Conservation (phyloP, 1,284 basidiomycete species). For the Malassezia japonica region DNA sequence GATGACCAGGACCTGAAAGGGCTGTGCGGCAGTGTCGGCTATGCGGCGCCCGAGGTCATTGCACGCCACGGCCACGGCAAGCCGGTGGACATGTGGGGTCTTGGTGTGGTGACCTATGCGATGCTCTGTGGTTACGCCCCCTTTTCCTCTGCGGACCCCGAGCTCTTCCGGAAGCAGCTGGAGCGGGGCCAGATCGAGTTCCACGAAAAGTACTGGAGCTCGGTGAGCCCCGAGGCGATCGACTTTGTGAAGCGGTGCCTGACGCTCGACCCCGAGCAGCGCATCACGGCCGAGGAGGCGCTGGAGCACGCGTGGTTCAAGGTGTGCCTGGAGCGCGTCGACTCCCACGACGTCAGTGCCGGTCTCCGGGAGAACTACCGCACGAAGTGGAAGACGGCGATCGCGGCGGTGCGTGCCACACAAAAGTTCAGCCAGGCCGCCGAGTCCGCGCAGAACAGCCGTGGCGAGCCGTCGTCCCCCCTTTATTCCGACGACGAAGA, state of each 20-base stretch:
- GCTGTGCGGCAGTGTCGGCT: conserved; percentile 82
- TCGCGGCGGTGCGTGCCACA: conserved; percentile 43
- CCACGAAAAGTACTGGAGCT: conserved; percentile 78
- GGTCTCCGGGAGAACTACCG: conserved; percentile 48
- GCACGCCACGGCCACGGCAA: conserved; percentile 74
- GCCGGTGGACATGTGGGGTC: conserved; percentile 85
- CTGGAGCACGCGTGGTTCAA: conserved; percentile 52
- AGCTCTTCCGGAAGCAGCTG: conserved; percentile 69
- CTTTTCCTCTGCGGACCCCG: conserved; percentile 73
- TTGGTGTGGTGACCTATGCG: conserved; percentile 79
- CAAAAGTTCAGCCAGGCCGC: conserved; percentile 32
- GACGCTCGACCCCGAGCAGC: conserved; percentile 61
- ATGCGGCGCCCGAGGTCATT: conserved; percentile 79
- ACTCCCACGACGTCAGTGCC: conserved; percentile 24
- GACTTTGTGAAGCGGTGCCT: conserved; percentile 69
- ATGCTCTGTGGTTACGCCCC: conserved; percentile 54
- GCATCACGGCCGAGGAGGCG: conserved; percentile 68
- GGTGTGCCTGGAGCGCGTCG: conserved; percentile 18
- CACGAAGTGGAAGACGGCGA: conserved; percentile 42
- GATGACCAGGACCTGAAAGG: conserved; percentile 68
- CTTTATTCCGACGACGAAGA: conserved; percentile 16
- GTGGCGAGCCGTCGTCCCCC: conserved; percentile 9
- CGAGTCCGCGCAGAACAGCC: conserved; percentile 1
- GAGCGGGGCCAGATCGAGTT: conserved; percentile 74
- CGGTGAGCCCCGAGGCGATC: conserved; percentile 69